A percentile compares a stretch with the other conserved stretches of the same genome.
These are phyloP conservation scores for Teunomyces lycoperdinae DNA, from an alignment of 805 yeast genomes.

Conservation along the genomic window DNA sequence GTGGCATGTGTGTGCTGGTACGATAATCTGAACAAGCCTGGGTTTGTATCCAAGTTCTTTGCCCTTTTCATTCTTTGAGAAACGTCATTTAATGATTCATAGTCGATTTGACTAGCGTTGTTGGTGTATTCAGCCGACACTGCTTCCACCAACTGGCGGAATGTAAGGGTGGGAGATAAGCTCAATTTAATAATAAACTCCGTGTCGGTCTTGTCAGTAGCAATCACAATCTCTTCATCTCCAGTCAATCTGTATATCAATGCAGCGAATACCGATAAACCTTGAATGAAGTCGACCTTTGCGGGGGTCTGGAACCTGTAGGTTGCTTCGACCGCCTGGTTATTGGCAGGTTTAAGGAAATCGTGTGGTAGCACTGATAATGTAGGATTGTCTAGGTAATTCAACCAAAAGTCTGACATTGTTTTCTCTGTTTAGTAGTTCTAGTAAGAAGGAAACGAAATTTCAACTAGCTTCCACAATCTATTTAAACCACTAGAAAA, in stretches of 20 bases:
- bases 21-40: conserved; percentile 61
- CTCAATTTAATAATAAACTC: conserved; percentile 63
- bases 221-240: conserved; percentile 89
- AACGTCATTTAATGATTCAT: conserved; percentile 50
- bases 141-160: conserved; percentile 48
- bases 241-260: conserved; percentile 82
- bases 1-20: conserved; percentile 45
- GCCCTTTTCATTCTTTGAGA: conserved; percentile 47
- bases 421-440: background rate
- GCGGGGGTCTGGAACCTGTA: conserved; percentile 27
- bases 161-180: conserved; percentile 53
- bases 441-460: background rate
- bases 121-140: conserved; percentile 42
- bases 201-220: conserved; percentile 50
- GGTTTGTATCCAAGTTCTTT: conserved; percentile 54
- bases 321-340: conserved; percentile 63
- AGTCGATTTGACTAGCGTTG: conserved; percentile 37
- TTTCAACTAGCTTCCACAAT: background rate
- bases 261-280: conserved; percentile 65
- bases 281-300: conserved; percentile 42
- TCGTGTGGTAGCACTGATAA: conserved; percentile 87
- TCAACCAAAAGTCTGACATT: conserved; percentile 51
- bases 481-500: background rate
- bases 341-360: conserved; percentile 71
- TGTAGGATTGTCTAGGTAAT: conserved; percentile 72